These are phyloP conservation scores for Debaryomyces nepalensis DNA, from an alignment of 1,139 yeast species.

Conservation along the genomic window DNA sequence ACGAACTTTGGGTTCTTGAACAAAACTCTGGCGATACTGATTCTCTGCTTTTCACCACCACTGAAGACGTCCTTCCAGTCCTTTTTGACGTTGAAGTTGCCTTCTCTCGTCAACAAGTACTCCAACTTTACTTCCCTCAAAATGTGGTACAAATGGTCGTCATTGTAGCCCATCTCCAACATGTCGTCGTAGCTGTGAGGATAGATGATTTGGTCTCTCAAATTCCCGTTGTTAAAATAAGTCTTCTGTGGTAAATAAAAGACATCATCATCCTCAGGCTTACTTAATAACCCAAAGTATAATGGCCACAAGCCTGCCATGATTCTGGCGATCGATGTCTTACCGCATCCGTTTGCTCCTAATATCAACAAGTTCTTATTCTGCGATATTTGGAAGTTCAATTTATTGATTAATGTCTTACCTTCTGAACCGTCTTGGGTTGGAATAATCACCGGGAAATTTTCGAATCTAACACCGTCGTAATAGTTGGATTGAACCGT, in stretches of 20 bases:
- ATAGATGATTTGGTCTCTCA: slow-evolving; percentile 86
- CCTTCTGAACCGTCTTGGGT: slow-evolving; percentile 60
- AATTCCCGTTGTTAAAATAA: slow-evolving; percentile 75
- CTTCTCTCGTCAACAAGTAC: slow-evolving; percentile 69
- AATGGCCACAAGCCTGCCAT: slow-evolving; percentile 94
- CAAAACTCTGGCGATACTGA: slow-evolving; percentile 85
- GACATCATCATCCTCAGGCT: slow-evolving; percentile 74
- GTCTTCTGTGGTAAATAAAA: slow-evolving; percentile 83
- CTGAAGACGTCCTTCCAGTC: slow-evolving; percentile 92
- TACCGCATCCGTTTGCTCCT: slow-evolving; percentile 91
- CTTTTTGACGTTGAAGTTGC: slow-evolving; percentile 61
- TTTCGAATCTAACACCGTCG: slow-evolving; percentile 80
- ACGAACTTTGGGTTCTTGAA: slow-evolving; percentile 84
- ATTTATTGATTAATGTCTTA: slow-evolving; percentile 54
- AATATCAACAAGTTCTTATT: slow-evolving; percentile 78
- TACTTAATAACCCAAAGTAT: slow-evolving; percentile 79
- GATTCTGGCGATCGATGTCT: slow-evolving; percentile 82
- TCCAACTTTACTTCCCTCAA: slow-evolving; percentile 79
- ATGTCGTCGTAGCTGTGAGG: slow-evolving; percentile 82
- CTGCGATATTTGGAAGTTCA: slow-evolving; percentile 66
- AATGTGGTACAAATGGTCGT: slow-evolving; percentile 68
- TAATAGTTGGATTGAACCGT: slow-evolving; percentile 76
- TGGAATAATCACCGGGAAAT: slow-evolving; percentile 83
- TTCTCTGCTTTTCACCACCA: slow-evolving; percentile 95
- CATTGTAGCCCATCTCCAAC: slow-evolving; percentile 73